Percentiles rank a stretch among this genome's conserved stretches.
Conservation (phyloP, 345 rosid species). For the Eucalyptus fibrosa region DNA sequence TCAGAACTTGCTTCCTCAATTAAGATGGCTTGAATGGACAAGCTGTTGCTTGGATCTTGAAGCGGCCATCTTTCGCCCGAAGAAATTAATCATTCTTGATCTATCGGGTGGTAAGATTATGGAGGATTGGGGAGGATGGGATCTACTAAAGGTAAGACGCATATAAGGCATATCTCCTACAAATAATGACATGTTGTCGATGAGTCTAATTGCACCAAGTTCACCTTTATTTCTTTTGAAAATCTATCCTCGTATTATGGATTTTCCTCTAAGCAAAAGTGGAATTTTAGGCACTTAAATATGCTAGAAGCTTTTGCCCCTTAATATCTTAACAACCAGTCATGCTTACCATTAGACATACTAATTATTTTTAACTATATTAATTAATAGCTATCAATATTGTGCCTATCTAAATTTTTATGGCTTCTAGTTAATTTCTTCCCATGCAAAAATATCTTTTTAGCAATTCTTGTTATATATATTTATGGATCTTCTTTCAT, state of each 20-base stretch:
- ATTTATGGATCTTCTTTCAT: neutral
- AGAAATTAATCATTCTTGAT: neutral
- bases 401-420: neutral
- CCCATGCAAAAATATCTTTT: neutral
- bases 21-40: neutral
- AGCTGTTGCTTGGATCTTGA: fast-evolving
- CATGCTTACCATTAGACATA: neutral
- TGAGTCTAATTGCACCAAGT: fast-evolving
- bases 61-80: neutral
- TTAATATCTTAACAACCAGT: neutral
- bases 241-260: neutral
- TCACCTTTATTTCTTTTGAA: neutral
- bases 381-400: neutral
- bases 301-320: too few species aligned
- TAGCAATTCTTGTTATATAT: neutral
- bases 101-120: fast-evolving
- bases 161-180: fast-evolving
- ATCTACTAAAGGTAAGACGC: neutral
- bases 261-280: neutral
- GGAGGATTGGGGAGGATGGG: neutral
- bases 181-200: fast-evolving
- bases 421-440: neutral
- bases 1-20: neutral
- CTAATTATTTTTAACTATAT: neutral
- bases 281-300: neutral